Evolutionary conservation across 805 yeast species (phyloP).

Genomic region (Saccharomycopsis synnaedendra): DNA sequence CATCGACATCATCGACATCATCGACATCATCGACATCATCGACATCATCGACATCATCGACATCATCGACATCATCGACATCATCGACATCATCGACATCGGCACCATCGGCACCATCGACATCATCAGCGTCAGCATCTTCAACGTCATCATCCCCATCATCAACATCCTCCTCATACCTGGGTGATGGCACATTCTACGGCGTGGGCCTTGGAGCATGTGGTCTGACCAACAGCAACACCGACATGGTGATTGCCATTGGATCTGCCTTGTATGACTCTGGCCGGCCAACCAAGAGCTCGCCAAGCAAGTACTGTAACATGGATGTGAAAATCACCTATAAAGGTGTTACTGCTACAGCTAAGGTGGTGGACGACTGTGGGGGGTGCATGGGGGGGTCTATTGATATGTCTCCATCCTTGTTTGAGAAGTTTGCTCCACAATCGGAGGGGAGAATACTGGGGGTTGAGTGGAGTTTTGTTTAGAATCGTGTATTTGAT

Average conservation of each 20-base stretch:
- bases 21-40: no score
- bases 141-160: no score
- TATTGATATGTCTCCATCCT: slow-evolving; percentile 44
- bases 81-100: no score
- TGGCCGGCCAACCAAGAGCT: slow-evolving; percentile 28
- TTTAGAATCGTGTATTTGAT: no score
- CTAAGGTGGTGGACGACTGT: slow-evolving; percentile 44
- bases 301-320: slow-evolving; percentile 36
- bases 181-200: slow-evolving; percentile 34
- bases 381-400: slow-evolving; percentile 34
- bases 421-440: slow-evolving; percentile 30
- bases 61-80: no score
- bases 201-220: slow-evolving; percentile 40
- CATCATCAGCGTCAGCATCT: no score
- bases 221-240: slow-evolving; percentile 33
- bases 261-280: slow-evolving; percentile 26
- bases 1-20: no score
- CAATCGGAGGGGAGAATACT: no score
- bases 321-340: slow-evolving; percentile 34
- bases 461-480: no score
- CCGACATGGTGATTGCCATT: slow-evolving; percentile 44
- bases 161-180: no score
- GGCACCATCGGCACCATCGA: no score
- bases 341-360: slow-evolving; percentile 37
- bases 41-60: no score